These are phyloP conservation scores for Moricandia arvensis DNA, from an alignment of 345 rosid species.

Conservation along the genomic window DNA sequence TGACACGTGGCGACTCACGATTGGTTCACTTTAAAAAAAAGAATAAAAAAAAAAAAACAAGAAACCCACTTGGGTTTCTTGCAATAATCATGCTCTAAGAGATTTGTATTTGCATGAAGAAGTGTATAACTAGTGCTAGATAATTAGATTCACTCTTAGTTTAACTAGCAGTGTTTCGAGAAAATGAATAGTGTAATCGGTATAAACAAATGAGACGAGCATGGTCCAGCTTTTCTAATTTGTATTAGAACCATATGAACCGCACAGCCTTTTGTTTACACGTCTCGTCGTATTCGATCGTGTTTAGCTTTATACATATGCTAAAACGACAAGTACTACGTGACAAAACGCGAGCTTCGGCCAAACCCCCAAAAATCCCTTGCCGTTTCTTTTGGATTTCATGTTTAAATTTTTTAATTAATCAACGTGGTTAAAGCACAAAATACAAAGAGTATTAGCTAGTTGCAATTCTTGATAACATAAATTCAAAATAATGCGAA, in stretches of 20 bases:
- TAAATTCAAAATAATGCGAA: background rate
- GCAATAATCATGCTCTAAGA: too few species aligned
- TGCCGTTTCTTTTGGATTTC: constrained; percentile 20
- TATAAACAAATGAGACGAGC: constrained; percentile 31
- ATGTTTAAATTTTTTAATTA: background rate
- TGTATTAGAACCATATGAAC: constrained; percentile 29
- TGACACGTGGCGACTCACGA: too few species aligned
- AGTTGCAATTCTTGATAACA: background rate
- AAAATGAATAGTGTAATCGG: background rate
- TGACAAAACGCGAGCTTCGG: constrained; percentile 44
- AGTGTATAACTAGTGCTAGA: constrained; percentile 20
- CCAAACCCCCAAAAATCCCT: constrained; percentile 36
- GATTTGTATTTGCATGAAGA: constrained; percentile 24
- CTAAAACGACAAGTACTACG: constrained; percentile 38
- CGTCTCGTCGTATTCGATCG: constrained; percentile 43
- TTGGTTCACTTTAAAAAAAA: too few species aligned
- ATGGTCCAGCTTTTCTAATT: constrained; percentile 28
- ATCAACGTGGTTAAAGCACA: background rate
- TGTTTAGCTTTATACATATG: constrained; percentile 10
- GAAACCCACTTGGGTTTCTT: too few species aligned
- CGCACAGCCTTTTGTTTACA: constrained; percentile 36
- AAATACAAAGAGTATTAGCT: background rate
- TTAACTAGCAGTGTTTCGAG: background rate
- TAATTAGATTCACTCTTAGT: background rate
- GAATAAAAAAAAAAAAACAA: too few species aligned